Evolutionary conservation across 2,329 filamentous ascomycete species (phyloP), one percentile per base, ranked within the genome.

Genomic region (Colletotrichum orchidophilum): DNA sequence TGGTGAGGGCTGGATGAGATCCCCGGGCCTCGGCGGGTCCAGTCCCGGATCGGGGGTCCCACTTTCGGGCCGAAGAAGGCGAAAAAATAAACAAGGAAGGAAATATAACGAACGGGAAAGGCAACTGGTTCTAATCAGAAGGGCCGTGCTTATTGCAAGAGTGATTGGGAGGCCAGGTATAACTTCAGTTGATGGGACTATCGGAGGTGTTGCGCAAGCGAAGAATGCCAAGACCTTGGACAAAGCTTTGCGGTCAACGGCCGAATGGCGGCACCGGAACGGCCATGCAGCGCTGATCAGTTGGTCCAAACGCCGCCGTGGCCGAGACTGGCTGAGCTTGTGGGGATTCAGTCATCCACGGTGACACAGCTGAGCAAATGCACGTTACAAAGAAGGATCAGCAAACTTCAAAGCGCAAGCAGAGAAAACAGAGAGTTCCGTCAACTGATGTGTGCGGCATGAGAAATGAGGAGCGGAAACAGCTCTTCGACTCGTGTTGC

Each of bases 331-430:
- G 31, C 26, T 53, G 24, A 39, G 26, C 50, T 58, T 52, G 31
- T 13, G 18, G 27, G 21, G 63, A 39, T 26, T n/a, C 33, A 50
- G 58, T 33, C 39, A 67, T 71, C 39, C 39, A n/a, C 39, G 39
- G 63, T 63, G 58, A 68, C 57, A 71, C 57, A 35, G 24, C 29
- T 24, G 55, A 70, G 35, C 26, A 50, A 62, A 46, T 52, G 54
- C 55, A 63, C 57, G 63, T 62, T 61, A 35, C 49, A 67, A 61
- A 54, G 33, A 46, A 46, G 18, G 39, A 46, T 46, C 18, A 39
- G 39, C 63, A 61, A 50, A 60, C 24, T 57, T 62, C 63, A 67
- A 55, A 70, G 63, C 63, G 63, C 50, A 62, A 13, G 52, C 27
- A 46, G 39, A 21, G 18, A 46, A 46, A 21, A 46, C 39, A 46